Evolutionary conservation across 116 monocot genomes (phyloP).

Genomic region (Dioscorea cayenensis): DNA sequence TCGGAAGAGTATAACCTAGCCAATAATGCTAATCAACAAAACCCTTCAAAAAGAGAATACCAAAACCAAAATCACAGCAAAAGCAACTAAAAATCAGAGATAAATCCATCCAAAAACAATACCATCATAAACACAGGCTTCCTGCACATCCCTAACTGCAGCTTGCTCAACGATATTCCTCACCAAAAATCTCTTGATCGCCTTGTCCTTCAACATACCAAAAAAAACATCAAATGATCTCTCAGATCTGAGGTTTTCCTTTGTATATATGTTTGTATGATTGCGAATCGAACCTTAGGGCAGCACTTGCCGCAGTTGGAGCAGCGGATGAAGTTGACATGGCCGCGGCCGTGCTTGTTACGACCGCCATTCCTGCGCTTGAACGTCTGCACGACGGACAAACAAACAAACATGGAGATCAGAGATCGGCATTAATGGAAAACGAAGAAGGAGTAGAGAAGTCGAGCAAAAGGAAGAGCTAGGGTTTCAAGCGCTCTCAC

Average conservation of each 20-base stretch:
- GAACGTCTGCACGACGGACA: slow-evolving; percentile 32
- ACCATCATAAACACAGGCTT: slow-evolving; percentile 38
- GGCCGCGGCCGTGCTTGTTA: slow-evolving; percentile 62
- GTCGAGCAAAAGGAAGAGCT: not conserved
- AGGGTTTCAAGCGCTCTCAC: not conserved
- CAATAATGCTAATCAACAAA: slow-evolving; percentile 1
- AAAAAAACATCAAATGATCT: not conserved
- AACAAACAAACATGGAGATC: not conserved
- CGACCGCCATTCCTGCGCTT: slow-evolving; percentile 59
- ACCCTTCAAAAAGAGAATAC: not conserved
- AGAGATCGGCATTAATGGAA: not conserved
- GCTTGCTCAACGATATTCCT: slow-evolving; percentile 46
- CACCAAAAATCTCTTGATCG: slow-evolving; percentile 32
- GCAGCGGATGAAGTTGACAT: slow-evolving; percentile 49
- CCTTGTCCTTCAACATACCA: slow-evolving; percentile 25
- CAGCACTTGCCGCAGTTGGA: slow-evolving; percentile 58
- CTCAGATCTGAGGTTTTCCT: not conserved
- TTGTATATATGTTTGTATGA: not conserved
- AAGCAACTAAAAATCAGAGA: not conserved
- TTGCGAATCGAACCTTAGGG: slow-evolving; percentile 21
- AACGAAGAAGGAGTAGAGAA: not conserved
- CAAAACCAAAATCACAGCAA: not conserved
- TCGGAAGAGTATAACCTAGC: slow-evolving; percentile 56
- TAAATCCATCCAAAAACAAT: not conserved
- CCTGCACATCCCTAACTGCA: slow-evolving; percentile 32